These are phyloP conservation scores for Trichoderma sp. DNA, from an alignment of 2,329 filamentous ascomycete genomes.

Conservation along the genomic window DNA sequence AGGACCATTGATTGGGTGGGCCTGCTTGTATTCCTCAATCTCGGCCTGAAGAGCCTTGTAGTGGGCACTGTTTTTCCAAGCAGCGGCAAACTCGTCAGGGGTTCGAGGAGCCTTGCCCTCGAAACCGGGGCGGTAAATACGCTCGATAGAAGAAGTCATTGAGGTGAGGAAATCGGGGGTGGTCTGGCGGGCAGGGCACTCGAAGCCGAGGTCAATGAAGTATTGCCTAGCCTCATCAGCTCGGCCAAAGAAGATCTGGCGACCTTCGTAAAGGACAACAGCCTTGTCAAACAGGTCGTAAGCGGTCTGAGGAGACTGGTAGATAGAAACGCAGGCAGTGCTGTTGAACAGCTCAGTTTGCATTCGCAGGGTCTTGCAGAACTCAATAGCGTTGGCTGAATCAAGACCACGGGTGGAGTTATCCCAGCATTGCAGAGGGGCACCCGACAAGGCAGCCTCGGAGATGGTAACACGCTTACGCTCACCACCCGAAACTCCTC, in stretches of 20 bases:
- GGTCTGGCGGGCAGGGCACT: slow-evolving; percentile 64
- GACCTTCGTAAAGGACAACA: slow-evolving; percentile 56
- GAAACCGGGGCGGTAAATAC: slow-evolving; percentile 53
- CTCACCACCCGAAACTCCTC: slow-evolving; percentile 73
- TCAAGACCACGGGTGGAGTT: slow-evolving; percentile 74
- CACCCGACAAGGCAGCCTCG: slow-evolving; percentile 57
- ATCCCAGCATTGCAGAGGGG: slow-evolving; percentile 64
- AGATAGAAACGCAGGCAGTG: slow-evolving; percentile 70
- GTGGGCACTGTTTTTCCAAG: slow-evolving; percentile 55
- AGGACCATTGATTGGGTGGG: slow-evolving; percentile 53
- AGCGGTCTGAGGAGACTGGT: slow-evolving; percentile 63
- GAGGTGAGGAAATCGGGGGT: slow-evolving; percentile 71
- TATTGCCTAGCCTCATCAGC: slow-evolving; percentile 60
- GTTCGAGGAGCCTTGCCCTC: slow-evolving; percentile 56
- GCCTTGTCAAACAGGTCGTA: slow-evolving; percentile 65
- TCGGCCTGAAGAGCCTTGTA: slow-evolving; percentile 51
- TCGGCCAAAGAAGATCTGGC: slow-evolving; percentile 62
- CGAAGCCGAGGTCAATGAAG: slow-evolving; percentile 65
- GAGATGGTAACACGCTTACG: slow-evolving; percentile 64
- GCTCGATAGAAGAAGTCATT: slow-evolving; percentile 60
- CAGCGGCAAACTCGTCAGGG: slow-evolving; percentile 58
- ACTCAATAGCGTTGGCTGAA: slow-evolving; percentile 72
- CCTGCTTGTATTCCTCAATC: slow-evolving; percentile 54
- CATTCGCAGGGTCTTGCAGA: slow-evolving; percentile 66
- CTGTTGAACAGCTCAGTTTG: slow-evolving; percentile 64